Percentiles rank a stretch among this genome's conserved stretches.
Evolutionary conservation across 768 basidiomycete genomes (phyloP).

Genomic region (Collybiopsis luxurians): DNA sequence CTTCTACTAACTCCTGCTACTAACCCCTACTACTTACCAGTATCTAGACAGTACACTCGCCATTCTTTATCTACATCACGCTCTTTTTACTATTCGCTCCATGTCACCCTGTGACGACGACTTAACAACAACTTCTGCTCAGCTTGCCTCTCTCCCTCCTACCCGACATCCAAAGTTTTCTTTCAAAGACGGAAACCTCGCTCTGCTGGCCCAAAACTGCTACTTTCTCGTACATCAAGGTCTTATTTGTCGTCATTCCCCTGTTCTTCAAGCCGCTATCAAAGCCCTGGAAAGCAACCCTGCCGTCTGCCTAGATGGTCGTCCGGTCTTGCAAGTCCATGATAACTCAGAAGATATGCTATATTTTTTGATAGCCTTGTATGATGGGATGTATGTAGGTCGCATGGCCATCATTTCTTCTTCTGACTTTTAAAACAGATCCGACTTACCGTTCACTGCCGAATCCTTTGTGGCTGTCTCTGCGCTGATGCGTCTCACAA

Average conservation of each 20-base stretch:
- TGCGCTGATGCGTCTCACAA: slow-evolving; percentile 58
- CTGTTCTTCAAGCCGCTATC: slow-evolving; percentile 41
- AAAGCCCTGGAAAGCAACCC: slow-evolving; percentile 24
- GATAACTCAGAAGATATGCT: slow-evolving; percentile 57
- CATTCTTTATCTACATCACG: background rate
- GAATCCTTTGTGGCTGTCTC: slow-evolving; percentile 53
- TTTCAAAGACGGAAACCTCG: slow-evolving; percentile 71
- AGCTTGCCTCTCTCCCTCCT: background rate
- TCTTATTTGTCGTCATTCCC: slow-evolving; percentile 62
- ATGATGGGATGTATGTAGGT: slow-evolving; percentile 64
- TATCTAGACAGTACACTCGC: background rate
- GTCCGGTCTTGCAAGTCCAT: slow-evolving; percentile 50
- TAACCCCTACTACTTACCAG: too few species aligned
- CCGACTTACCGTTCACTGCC: slow-evolving; percentile 43
- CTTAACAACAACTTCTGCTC: background rate
- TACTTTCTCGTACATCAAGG: slow-evolving; percentile 74
- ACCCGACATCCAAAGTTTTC: slow-evolving; percentile 51
- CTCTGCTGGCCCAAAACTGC: slow-evolving; percentile 49
- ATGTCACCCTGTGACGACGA: slow-evolving; percentile 1
- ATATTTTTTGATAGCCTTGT: slow-evolving; percentile 60
- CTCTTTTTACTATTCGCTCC: background rate
- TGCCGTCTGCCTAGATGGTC: slow-evolving; percentile 47
- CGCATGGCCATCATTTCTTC: background rate
- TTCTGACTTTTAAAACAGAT: slow-evolving; percentile 25
- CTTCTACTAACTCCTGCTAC: too few species aligned